Evolutionary conservation across 306 rosid genomes (phyloP), one percentile per base, ranked within the genome.

Genomic region (Oemleria cerasiformis): DNA sequence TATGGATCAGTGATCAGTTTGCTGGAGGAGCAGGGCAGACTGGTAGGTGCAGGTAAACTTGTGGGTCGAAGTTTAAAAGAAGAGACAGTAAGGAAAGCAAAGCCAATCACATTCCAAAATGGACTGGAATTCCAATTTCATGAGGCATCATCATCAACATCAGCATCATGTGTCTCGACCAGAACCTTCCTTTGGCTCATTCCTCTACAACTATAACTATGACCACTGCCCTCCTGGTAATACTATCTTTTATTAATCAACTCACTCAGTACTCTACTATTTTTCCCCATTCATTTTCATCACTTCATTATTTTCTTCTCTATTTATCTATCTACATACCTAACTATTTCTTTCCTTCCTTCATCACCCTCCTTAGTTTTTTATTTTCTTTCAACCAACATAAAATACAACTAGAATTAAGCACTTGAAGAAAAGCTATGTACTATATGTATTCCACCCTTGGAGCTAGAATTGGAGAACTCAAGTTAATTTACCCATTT

Each of bases 81-180:
- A 75, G 76, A 71, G 67, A 34, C 15, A 75, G 50, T 78, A 71
- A 21, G 36, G 58, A 66, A 75, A 76, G 79, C 41, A 76, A 71
- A 82, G 64, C 42, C 59, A 30, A 70, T 23, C 50, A 42, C 50
- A 58, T 30, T 51, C 59, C 49, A 70, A 74, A 40, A 92, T 93
- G 98, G 98, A 91, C 68, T 88, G 94, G 96, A 87, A 85, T 81
- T 83, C 86, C 59, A 84, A 79, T 80, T 79, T 84, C 62, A 86
- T 30, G 36, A 30, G 36, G 36, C 36, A 30, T 30, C 36, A 2
- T 30, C 36, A 30, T 30, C 36, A 30, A 30, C 36, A 30, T 30
- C 36, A 85, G 76, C 83, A 81, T 72, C 86, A 84, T 80, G 83
- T 76, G 82, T 85, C 94, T 80, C 83, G 63, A 43, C 75, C 88